Evolutionary conservation across 306 rosid genomes (phyloP).

Genomic region (Dryas drummondii): DNA sequence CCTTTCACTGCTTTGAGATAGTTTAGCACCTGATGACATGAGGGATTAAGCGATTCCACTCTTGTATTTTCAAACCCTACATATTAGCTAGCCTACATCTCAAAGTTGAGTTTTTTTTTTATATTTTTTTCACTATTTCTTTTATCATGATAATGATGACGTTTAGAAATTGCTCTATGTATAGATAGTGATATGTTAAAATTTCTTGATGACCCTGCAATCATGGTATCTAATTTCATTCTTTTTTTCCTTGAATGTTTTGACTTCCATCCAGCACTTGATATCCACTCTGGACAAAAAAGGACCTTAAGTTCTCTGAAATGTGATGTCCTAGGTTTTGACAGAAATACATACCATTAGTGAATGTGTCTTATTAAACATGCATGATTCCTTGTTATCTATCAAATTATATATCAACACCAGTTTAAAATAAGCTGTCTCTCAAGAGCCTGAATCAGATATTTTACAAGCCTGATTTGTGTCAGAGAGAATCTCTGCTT

Average conservation of each 20-base stretch:
- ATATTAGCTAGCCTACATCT: conserved; percentile 4
- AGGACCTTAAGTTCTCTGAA: neutral
- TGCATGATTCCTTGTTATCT: neutral
- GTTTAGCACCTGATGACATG: neutral
- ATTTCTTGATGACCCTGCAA: neutral
- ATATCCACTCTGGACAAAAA: neutral
- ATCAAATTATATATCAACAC: neutral
- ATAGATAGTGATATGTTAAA: neutral
- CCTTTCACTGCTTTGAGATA: conserved; percentile 2
- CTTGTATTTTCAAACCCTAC: neutral
- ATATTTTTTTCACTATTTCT: neutral
- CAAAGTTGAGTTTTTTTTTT: neutral
- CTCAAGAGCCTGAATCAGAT: neutral
- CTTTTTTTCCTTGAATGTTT: neutral
- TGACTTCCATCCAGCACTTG: neutral
- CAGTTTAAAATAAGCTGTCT: neutral
- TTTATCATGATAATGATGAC: neutral
- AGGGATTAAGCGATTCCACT: neutral
- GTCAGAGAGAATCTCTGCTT: neutral
- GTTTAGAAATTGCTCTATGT: neutral
- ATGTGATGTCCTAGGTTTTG: neutral
- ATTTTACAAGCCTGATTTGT: neutral
- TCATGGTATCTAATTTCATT: neutral
- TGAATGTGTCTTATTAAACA: neutral
- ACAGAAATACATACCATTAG: neutral